Percentiles rank a stretch among this genome's conserved stretches.
Conservation (phyloP, 164 flowering plant genomes). For the Macadamia tetraphylla region DNA sequence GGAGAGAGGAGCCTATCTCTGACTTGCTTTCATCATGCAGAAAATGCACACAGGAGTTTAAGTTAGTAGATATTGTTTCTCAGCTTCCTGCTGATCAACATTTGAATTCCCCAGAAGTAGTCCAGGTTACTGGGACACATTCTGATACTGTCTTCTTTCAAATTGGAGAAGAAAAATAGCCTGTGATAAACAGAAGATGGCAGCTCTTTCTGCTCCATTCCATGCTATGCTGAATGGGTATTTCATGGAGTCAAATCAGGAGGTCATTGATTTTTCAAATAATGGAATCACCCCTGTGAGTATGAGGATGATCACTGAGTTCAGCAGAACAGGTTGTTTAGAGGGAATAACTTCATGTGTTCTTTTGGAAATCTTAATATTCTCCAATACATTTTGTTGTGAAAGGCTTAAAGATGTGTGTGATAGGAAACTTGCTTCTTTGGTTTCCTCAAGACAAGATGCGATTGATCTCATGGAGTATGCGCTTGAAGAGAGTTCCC, state of each 20-base stretch:
- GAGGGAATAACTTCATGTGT: slow-evolving; percentile 47
- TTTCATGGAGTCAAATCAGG: slow-evolving; percentile 69
- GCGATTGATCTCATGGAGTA: slow-evolving; percentile 75
- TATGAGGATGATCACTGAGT: slow-evolving; percentile 58
- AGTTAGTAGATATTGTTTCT: slow-evolving; percentile 57
- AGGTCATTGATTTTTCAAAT: slow-evolving; percentile 75
- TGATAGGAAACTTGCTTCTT: slow-evolving; percentile 76
- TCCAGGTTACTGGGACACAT: slow-evolving; percentile 16
- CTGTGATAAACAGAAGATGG: slow-evolving; percentile 76
- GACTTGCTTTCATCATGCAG: slow-evolving; percentile 78
- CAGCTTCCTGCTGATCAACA: slow-evolving; percentile 30
- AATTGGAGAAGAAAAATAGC: slow-evolving; percentile 59
- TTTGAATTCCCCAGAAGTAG: slow-evolving; percentile 14
- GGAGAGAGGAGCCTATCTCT: slow-evolving; percentile 71
- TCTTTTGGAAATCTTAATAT: slow-evolving; percentile 70
- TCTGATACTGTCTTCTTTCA: slow-evolving; percentile 42
- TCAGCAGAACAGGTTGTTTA: slow-evolving; percentile 58
- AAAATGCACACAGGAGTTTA: slow-evolving; percentile 64
- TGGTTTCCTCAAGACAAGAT: slow-evolving; percentile 68
- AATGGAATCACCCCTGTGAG: slow-evolving; percentile 67
- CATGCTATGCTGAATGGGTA: slow-evolving; percentile 88
- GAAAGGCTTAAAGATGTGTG: slow-evolving; percentile 89
- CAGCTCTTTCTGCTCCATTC: slow-evolving; percentile 76
- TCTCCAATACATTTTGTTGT: slow-evolving; percentile 87
- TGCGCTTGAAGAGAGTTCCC: slow-evolving; percentile 76